Percentiles rank a stretch among this genome's conserved stretches.
Evolutionary conservation across 495 filamentous ascomycete genomes (phyloP).

Genomic region (Tuber magnatum): DNA sequence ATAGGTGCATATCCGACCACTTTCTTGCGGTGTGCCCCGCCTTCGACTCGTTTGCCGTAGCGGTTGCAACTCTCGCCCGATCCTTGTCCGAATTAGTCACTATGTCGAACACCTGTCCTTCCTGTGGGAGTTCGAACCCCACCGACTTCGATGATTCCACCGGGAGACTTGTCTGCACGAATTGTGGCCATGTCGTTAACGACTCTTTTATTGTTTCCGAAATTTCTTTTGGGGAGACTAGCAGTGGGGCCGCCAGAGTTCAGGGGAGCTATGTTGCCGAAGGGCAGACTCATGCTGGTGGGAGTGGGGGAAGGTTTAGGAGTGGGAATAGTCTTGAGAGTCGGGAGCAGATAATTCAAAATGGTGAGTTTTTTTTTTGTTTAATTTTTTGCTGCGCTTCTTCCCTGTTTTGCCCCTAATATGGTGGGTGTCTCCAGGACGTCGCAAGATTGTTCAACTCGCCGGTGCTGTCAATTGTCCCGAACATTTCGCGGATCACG

Average conservation of each 20-base stretch:
- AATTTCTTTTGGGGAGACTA: conserved; percentile 76
- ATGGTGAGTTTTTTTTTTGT: conserved; percentile 46
- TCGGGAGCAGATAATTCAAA: conserved; percentile 64
- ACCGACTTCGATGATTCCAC: conserved; percentile 40
- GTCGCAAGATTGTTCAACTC: conserved; percentile 50
- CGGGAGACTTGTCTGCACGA: conserved; percentile 55
- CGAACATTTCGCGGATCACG: conserved; percentile 35
- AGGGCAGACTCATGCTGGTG: conserved; percentile 62
- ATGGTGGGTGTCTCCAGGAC: conserved; percentile 41
- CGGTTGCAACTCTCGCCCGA: neutral
- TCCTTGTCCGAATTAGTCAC: conserved; percentile 1
- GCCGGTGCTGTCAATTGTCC: conserved; percentile 45
- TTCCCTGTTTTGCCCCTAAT: neutral
- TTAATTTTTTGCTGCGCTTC: conserved; percentile 10
- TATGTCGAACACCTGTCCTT: conserved; percentile 26
- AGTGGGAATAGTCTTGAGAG: conserved; percentile 55
- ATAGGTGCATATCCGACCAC: neutral
- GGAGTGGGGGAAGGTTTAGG: conserved; percentile 52
- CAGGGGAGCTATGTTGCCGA: conserved; percentile 82
- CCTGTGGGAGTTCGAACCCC: conserved; percentile 41
- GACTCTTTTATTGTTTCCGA: conserved; percentile 85
- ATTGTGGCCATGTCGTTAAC: conserved; percentile 73
- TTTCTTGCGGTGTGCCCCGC: neutral
- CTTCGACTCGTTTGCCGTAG: neutral
- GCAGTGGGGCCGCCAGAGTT: conserved; percentile 77